A percentile compares a stretch with the other conserved stretches of the same genome.
Evolutionary conservation across 768 basidiomycete species (phyloP).

Genomic region (Tylopilus subfusipes): DNA sequence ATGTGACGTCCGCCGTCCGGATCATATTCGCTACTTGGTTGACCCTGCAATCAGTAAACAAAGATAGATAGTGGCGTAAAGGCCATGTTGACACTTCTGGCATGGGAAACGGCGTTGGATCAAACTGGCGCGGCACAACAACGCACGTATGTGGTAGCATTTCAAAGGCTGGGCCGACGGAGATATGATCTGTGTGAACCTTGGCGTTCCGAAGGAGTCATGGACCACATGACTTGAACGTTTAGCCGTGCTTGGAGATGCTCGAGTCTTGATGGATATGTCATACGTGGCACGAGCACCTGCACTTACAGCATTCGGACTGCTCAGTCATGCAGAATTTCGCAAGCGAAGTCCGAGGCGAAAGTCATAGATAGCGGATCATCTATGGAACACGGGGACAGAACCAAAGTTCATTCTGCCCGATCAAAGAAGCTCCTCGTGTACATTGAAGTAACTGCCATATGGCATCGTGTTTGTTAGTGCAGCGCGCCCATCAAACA

Average conservation of each 20-base stretch:
- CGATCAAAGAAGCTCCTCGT: conserved; percentile 43
- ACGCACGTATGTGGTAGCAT: neutral
- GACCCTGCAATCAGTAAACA: conserved; percentile 2
- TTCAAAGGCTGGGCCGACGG: neutral
- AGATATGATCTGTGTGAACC: neutral
- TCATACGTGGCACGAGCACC: neutral
- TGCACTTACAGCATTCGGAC: neutral
- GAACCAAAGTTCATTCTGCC: neutral
- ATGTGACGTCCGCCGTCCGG: neutral
- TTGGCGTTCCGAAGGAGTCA: neutral
- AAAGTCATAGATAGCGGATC: neutral
- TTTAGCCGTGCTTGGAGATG: neutral
- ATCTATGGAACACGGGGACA: neutral
- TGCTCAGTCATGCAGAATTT: neutral
- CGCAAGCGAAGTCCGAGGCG: neutral
- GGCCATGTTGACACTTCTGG: neutral
- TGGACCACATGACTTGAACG: neutral
- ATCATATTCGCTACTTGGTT: neutral
- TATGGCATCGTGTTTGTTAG: neutral
- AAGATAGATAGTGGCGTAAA: neutral
- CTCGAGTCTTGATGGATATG: neutral
- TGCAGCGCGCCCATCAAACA: neutral
- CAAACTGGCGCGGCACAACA: neutral
- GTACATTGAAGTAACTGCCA: conserved; percentile 49
- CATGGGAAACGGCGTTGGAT: neutral